phyloP scores from a whole-genome alignment of 345 rosid species.

The Iberis pinnata region DNA sequence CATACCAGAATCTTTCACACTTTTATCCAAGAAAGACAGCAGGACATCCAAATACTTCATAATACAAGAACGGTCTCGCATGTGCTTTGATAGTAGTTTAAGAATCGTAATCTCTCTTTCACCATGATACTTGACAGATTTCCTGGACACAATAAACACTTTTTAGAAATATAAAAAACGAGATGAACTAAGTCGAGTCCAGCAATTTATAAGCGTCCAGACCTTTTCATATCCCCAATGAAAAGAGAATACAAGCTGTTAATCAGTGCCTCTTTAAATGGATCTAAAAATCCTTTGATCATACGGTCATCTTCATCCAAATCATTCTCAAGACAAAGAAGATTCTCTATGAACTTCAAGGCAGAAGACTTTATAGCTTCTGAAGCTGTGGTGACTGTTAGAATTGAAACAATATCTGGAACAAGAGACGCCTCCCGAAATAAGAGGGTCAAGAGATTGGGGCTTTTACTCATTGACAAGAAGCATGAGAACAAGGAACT shows the following conservation, averaged over 20 bases:
- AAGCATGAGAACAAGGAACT: constrained; percentile 87
- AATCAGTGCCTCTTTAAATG: constrained; percentile 52
- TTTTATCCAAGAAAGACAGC: constrained; percentile 53
- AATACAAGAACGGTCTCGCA: constrained; percentile 43
- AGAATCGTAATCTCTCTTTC: constrained; percentile 58
- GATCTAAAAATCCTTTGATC: constrained; percentile 39
- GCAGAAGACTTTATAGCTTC: constrained; percentile 64
- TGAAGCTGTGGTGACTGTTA: constrained; percentile 63
- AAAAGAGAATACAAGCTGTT: constrained; percentile 62
- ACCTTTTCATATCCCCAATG: constrained; percentile 64
- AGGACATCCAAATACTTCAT: constrained; percentile 59
- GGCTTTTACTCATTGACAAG: constrained; percentile 85
- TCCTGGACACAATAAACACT: constrained; percentile 42
- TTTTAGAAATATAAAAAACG: not conserved
- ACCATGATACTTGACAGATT: constrained; percentile 54
- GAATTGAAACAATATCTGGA: constrained; percentile 73
- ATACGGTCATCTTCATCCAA: constrained; percentile 41
- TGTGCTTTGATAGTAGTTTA: constrained; percentile 53
- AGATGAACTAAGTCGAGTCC: constrained; percentile 13
- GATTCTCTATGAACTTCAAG: constrained; percentile 70
- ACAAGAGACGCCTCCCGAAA: constrained; percentile 53
- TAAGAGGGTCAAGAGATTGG: constrained; percentile 49
- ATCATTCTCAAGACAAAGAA: constrained; percentile 59
- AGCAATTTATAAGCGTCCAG: constrained; percentile 12
- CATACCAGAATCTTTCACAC: constrained; percentile 57